Percentiles rank a stretch among this genome's conserved stretches.
Evolutionary conservation across 2,329 filamentous ascomycete genomes (phyloP).

Genomic region (Hypoxylon sp.): DNA sequence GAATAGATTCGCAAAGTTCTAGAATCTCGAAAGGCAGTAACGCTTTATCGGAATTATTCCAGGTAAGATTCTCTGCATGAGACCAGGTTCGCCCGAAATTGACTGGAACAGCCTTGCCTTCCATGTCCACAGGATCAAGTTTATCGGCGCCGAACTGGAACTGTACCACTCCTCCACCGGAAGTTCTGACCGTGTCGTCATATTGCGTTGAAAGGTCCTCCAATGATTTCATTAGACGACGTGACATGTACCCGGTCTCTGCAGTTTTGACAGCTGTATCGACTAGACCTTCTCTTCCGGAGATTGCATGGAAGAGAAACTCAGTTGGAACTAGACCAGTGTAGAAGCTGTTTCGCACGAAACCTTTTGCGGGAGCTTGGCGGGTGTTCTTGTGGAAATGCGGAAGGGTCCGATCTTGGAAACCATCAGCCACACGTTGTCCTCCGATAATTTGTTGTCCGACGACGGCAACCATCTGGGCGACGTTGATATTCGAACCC

Average conservation of each 20-base stretch:
- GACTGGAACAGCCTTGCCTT: conserved; percentile 91
- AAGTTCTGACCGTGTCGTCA: conserved; percentile 94
- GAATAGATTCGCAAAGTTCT: conserved; percentile 73
- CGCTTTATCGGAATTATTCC: conserved; percentile 80
- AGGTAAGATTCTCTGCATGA: conserved; percentile 81
- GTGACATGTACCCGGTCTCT: conserved; percentile 99
- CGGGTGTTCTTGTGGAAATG: conserved; percentile 95
- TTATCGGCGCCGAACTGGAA: conserved; percentile 98
- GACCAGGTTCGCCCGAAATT: conserved; percentile 92
- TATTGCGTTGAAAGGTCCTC: conserved; percentile 96
- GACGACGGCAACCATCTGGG: conserved; percentile 97
- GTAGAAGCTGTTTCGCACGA: conserved; percentile 98
- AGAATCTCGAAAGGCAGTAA: conserved; percentile 82
- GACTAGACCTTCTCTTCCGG: conserved; percentile 96
- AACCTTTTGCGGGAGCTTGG: conserved; percentile 94
- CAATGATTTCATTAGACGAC: conserved; percentile 96
- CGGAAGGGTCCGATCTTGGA: conserved; percentile 93
- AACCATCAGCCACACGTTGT: conserved; percentile 92
- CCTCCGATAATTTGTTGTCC: conserved; percentile 98
- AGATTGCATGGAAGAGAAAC: conserved; percentile 98
- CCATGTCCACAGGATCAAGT: conserved; percentile 97
- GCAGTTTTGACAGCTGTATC: conserved; percentile 99
- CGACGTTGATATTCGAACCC: conserved; percentile 97
- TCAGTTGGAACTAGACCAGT: conserved; percentile 90
- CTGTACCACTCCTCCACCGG: conserved; percentile 88